Evolutionary conservation across 495 filamentous ascomycete species (phyloP), one percentile per base, ranked within the genome.

Genomic region (Penicillium daleae): DNA sequence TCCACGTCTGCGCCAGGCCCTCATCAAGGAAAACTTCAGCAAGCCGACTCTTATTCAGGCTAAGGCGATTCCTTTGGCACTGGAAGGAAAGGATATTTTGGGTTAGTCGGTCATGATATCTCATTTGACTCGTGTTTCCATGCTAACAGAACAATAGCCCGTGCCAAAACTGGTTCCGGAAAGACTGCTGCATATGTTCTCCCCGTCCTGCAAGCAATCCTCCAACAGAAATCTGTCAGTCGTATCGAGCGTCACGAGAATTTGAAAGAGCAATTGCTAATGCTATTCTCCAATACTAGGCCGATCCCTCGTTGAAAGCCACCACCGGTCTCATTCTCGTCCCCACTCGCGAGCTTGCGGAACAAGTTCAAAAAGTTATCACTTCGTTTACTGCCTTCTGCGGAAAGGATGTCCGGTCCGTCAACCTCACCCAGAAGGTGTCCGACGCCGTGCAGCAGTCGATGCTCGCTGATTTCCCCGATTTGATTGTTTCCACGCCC

Each of bases 181-280:
- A 99, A 99, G 78, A 99, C 95, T 6, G 90, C 91, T n/a, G 95
- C 95, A 55, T 99, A 99, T 76, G 81, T 97, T n/a, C 83, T 98
- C 27, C 95, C 95, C 1, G 83, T 97, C 40, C 76, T 98, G 40
- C 89, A 96, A 64, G 80, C 82, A 24, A 91, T 97, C 56, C 82
- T 99, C 12, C 87, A 86, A 67, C 84, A 83, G 56, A 97, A 97
- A 79, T 70, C 80, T 66, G 90, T 90, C 72, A 56, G 84, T 71
- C 12, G 17, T 48, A 42, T 63, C 42, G 4, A n/a, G 51, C 64
- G 35, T 12, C 27, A 46, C 60, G 35, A 49, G 15, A 33, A 8
- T 22, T 8, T 17, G 9, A 13, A 1, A 6, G 27, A 35, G 27
- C 26, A 4, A 21, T 56, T 48, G 33, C 37, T 62, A 32, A 65